Evolutionary conservation across 169 alveolate species (phyloP), one percentile per base, ranked within the genome.

Genomic region (Theileria parva): DNA sequence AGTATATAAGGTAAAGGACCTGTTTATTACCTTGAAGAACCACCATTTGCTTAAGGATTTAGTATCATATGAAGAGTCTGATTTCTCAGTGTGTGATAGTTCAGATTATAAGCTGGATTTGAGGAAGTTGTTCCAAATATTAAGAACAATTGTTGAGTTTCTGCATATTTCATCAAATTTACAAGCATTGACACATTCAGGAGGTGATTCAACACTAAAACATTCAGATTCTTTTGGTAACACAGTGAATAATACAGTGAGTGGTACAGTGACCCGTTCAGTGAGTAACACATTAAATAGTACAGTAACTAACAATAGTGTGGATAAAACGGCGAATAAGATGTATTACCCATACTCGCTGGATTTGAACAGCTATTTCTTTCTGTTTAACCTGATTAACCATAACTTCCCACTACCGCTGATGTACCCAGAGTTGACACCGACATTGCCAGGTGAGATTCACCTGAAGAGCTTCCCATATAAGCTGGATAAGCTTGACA

Each of bases 371-470:
- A 77, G 81, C 28, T 13, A 65, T 59, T 83, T 75, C 51, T 83
- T 39, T 80, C 39, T 83, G 39, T 17, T 83, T 68, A 83, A 76
- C 77, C 28, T 76, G 32, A 7, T 83, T 48, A 73, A 69, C 60
- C 50, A 66, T 73, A 83, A 83, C 77, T 83, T 83, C 86, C 89
- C 89, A 37, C 25, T 76, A 21, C 84, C 84, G 12, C 50, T 63
- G 21, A 6, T n/a, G 17, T 63, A 63, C 50, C 65, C 77, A 25
- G 80, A 73, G 44, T n/a, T 17, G 25, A 59, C 32, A 17, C 44
- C 44, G 21, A 53, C 37, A 12, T 69, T 65, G 55, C 79, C 77
- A 48, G 2, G 51, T 17, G 86, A 83, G 48, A 34, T 83, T 19
- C 80, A 77, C 34, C 12, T 73, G 19, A 83, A 68, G 71, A 30